These are phyloP conservation scores for Solanum arcanum DNA, from an alignment of 257 asterid species.

Conservation along the genomic window DNA sequence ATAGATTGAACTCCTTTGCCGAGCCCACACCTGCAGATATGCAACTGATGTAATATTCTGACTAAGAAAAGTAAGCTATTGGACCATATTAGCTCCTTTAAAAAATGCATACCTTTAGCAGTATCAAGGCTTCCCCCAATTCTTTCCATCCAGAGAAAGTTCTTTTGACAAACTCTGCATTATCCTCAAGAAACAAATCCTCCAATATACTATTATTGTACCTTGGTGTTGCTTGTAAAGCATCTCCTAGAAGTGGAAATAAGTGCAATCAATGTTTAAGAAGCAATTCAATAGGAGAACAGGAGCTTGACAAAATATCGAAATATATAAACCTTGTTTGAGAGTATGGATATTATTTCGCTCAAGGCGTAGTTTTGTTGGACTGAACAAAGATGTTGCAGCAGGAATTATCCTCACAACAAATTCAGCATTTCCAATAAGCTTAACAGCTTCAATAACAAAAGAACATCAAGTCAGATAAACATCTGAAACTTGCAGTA, in stretches of 20 bases:
- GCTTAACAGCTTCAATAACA: slow-evolving; percentile 34
- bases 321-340: slow-evolving; percentile 45
- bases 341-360: slow-evolving; percentile 62
- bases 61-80: neutral
- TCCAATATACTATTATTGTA: slow-evolving; percentile 88
- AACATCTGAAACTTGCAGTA: neutral
- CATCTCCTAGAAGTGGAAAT: slow-evolving; percentile 12
- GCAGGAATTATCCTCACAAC: slow-evolving; percentile 74
- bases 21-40: slow-evolving; percentile 78
- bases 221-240: slow-evolving; percentile 58
- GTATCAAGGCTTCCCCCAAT: slow-evolving; percentile 65
- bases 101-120: slow-evolving; percentile 58
- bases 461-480: neutral
- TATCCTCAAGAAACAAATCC: slow-evolving; percentile 88
- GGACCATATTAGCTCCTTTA: neutral
- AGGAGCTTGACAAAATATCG: neutral
- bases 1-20: slow-evolving; percentile 52
- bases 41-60: slow-evolving; percentile 7
- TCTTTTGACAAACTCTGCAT: slow-evolving; percentile 47
- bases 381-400: slow-evolving; percentile 57
- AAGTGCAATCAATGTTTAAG: neutral
- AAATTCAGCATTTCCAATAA: slow-evolving; percentile 38
- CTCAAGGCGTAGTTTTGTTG: slow-evolving; percentile 53
- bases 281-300: neutral
- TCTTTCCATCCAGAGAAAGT: slow-evolving; percentile 64